Base-by-base conservation (phyloP, 169 alveolate genomes). In the Eimeria acervulina region DNA sequence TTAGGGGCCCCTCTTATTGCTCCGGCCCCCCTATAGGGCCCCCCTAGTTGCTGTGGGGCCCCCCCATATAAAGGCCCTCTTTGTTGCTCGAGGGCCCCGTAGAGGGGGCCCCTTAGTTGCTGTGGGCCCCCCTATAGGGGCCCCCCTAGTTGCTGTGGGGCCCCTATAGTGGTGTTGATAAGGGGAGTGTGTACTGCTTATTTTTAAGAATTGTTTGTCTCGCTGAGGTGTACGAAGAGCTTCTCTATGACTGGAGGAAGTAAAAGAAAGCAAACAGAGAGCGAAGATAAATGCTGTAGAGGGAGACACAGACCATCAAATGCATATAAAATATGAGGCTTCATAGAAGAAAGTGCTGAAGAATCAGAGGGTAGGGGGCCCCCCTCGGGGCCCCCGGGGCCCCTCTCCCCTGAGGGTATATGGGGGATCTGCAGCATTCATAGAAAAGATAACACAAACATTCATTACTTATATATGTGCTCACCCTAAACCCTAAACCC, bases 291-390 rank as follows among this genome's bases (percentile, higher is more conserved):
- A 61, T 91, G 59, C n/a, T 36, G 47, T 66, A 94, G 68, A 21
- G 96, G 93, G 38, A 94, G 59, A 21, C 51, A 38, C 70, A 94
- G 78, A 31, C 96, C 88, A 66, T 94, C 96, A 94, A 94, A 94
- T 5, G 96, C 96, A 52, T 63, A 94, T 33, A 94, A n/a, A n/a
- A n/a, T n/a, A n/a, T n/a, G n/a, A n/a, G n/a, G n/a, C n/a, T n/a
- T n/a, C n/a, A 66, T 12, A 85, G 28, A 44, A 26, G 13, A n/a
- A 85, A 85, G 31, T 21, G n/a, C 52, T 15, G 85, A 23, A n/a
- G 72, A 7, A 21, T 10, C 36, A 17, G 63, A n/a, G 19, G 47
- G 17, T 33, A 55, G n/a, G n/a, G n/a, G n/a, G n/a, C n/a, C n/a
- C n/a, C n/a, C n/a, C n/a, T n/a, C n/a, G n/a, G n/a, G n/a, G n/a